Base-by-base conservation (phyloP, 371 early-diverging fungal species). In the Actinomortierella ambigua region DNA sequence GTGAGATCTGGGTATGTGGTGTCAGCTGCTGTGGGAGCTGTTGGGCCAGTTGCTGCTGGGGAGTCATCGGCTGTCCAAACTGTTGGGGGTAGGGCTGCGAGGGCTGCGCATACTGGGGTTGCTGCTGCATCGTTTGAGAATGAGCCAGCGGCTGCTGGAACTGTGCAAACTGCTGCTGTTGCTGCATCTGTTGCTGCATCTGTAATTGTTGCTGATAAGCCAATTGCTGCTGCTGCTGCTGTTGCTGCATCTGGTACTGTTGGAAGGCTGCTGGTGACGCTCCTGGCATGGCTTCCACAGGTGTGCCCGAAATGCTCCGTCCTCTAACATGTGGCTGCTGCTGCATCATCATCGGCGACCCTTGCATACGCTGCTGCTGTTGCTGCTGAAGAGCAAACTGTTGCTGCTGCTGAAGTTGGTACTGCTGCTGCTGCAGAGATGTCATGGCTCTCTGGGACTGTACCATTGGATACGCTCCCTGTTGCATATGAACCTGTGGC, bases 171-270 rank as follows among this genome's bases (percentile, higher is more conserved):
- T 56, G 56, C 56, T 44, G 42, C 18, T 46, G 27, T 22, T 27
- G 47, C 24, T 61, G 65, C 70, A 70, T 61, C 18, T 64, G 70
- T 24, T 70, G 70, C 40, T 53, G 63, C 48, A 63, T 63, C 13
- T 63, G 2, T 0, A 64, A 60, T 47, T 62, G 68, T 14, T 66
- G 67, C 27, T 63, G 67, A 18, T 67, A 68, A 22, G 49, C 59
- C 34, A 66, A 22, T 9, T 63, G 67, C 43, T 65, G 66, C 18
- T 65, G 54, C 22, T 34, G 65, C 39, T 68, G 69, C 23, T 71
- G 69, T 17, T 61, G 57, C 18, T 62, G 60, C 17, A 34, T 34
- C 34, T 34, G 34, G 34, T 63, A 61, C 42, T 61, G 54, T 1
- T 39, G 61, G 58, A 69, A 17, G 22, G 70, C 15, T 61, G 56